Evolutionary conservation across 129 eudicot species (phyloP), one percentile per base, ranked within the genome.

Genomic region (Ambrosia trifida): DNA sequence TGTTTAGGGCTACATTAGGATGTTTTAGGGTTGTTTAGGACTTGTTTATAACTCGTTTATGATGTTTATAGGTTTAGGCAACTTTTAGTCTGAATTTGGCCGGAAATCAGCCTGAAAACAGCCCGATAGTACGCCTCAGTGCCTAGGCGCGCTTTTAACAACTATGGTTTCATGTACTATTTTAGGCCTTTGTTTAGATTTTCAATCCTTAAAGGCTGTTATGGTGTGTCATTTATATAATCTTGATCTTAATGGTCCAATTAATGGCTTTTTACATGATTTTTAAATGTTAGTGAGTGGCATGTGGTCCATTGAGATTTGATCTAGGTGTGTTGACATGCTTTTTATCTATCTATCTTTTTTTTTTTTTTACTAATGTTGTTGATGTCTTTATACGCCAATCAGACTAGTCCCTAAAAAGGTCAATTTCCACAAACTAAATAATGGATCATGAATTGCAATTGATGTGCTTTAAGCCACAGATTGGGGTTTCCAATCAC

Each of bases 281-380:
- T 75, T 75, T 12, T 4, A 12, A 1, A 19, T 32, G 64, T 74
- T 64, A 66, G 72, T 74, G 75, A 18, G 68, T 43, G 56, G 72
- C 78, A 59, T 31, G 65, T 57, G 77, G 77, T 78, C 81, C 81
- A 70, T 70, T 77, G 81, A 69, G 70, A 31, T 56, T 43, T 54
- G 67, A 63, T 77, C 66, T 77, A n/a, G 77, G 65, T 59, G 65
- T 41, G 72, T 78, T 71, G 82, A 78, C 82, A 71, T 78, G 72
- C 82, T 70, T 77, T 77, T 11, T 56, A 0, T 56, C 4, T 9
- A 20, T 51, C 0, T 54, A 5, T 30, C 4, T 10, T 45, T 10
- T 3, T 5, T 47, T 47, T 57, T 78, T 70, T 50, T 77, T 30
- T 38, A 70, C 82, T 63, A 71, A 63, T 77, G 76, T 61, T 69